These are phyloP conservation scores for Botrytis fabae DNA, from an alignment of 2,329 filamentous ascomycete species.

Conservation along the genomic window DNA sequence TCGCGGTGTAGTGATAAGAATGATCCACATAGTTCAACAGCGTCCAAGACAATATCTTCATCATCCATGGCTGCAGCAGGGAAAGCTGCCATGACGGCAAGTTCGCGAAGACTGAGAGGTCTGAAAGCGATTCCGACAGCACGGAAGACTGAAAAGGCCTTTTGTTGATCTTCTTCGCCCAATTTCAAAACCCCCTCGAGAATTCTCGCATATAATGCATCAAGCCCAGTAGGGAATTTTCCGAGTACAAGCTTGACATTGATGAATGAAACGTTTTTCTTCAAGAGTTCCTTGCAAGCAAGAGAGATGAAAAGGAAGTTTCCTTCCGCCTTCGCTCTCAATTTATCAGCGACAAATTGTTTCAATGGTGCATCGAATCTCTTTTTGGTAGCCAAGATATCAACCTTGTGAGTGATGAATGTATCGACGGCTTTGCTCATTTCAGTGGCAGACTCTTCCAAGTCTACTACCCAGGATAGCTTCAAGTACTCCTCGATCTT, in stretches of 20 bases:
- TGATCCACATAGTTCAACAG: slow-evolving; percentile 19
- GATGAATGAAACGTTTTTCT: slow-evolving; percentile 20
- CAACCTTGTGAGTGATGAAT: slow-evolving; percentile 18
- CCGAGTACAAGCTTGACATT: slow-evolving; percentile 21
- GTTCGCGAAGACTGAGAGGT: slow-evolving; percentile 20
- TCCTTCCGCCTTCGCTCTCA: slow-evolving; percentile 14
- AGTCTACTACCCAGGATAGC: slow-evolving; percentile 16
- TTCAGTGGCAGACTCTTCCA: slow-evolving; percentile 15
- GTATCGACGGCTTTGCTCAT: slow-evolving; percentile 10
- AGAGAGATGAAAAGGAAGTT: slow-evolving; percentile 22
- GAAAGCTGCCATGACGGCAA: slow-evolving; percentile 24
- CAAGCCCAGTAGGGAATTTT: slow-evolving; percentile 19
- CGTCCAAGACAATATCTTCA: slow-evolving; percentile 18
- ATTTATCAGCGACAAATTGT: slow-evolving; percentile 19
- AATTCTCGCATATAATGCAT: slow-evolving; percentile 20
- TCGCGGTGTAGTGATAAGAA: slow-evolving; percentile 20
- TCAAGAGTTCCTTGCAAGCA: slow-evolving; percentile 22
- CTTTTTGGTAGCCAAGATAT: slow-evolving; percentile 15
- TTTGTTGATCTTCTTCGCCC: slow-evolving; percentile 20
- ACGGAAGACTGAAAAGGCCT: slow-evolving; percentile 21
- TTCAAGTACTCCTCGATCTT: slow-evolving; percentile 22
- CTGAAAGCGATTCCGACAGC: slow-evolving; percentile 22
- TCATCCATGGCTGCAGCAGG: slow-evolving; percentile 15
- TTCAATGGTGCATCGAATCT: slow-evolving; percentile 21
- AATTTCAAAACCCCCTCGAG: slow-evolving; percentile 19